Evolutionary conservation across 202 grass and related monocot species (phyloP).

Genomic region (Sporobolus alterniflorus): DNA sequence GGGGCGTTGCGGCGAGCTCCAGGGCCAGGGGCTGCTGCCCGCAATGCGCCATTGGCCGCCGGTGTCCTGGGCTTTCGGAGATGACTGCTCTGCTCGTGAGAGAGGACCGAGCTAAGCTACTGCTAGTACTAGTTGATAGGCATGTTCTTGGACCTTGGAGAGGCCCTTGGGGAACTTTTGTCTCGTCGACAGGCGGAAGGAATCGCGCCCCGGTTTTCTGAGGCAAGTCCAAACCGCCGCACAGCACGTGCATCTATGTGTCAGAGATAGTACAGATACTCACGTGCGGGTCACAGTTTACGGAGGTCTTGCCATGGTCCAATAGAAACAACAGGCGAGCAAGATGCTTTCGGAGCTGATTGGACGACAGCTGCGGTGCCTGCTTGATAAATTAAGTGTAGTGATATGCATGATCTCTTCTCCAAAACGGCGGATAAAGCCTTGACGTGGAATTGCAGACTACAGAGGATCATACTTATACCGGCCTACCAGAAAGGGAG

Average conservation of each 20-base stretch:
- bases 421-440: not conserved
- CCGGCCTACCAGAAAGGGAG: not conserved
- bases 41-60: conserved; percentile 17
- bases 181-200: not conserved
- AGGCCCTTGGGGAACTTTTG: not conserved
- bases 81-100: not conserved
- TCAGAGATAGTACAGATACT: not conserved
- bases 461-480: not conserved
- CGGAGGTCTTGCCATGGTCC: not conserved
- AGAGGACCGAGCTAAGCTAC: not conserved
- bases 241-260: not conserved
- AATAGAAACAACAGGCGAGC: not conserved
- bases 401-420: not conserved
- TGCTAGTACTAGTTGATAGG: not conserved
- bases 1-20: not conserved
- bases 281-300: not conserved
- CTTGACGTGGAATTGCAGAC: not conserved
- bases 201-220: conserved; percentile 8
- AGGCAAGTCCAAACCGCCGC: not conserved
- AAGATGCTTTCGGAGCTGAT: not conserved
- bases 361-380: not conserved
- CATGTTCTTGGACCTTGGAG: not conserved
- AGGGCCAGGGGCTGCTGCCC: not conserved
- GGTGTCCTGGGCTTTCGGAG: not conserved
- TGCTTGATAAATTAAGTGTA: not conserved